Conservation (phyloP, 1,284 basidiomycete genomes). For the Entoloma clypeatum region DNA sequence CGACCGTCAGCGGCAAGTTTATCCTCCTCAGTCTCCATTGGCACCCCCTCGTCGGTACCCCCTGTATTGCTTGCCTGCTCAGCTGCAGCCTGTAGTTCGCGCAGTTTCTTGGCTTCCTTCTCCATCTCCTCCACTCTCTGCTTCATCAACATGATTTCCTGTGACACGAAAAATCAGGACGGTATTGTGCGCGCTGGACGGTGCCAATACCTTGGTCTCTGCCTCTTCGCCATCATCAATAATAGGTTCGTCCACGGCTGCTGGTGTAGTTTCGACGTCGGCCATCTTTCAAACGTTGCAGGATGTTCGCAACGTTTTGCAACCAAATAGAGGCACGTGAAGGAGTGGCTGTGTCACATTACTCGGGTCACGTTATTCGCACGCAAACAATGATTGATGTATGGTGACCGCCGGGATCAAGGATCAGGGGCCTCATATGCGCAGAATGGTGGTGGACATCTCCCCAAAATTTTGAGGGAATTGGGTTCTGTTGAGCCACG, state of each 20-base stretch:
- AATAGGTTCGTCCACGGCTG: conserved; percentile 29
- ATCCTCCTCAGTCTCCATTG: conserved; percentile 76
- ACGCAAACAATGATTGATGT: too few species aligned
- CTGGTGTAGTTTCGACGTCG: conserved; percentile 39
- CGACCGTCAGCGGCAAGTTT: conserved; percentile 77
- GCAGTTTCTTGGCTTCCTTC: conserved; percentile 81
- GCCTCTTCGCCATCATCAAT: conserved; percentile 58
- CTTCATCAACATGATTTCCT: conserved; percentile 89
- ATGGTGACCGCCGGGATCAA: neutral
- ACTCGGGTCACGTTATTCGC: too few species aligned
- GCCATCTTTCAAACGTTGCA: conserved; percentile 31
- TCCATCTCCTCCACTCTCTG: conserved; percentile 93
- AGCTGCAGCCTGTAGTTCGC: conserved; percentile 88
- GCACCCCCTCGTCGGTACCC: conserved; percentile 38
- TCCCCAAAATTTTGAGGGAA: too few species aligned
- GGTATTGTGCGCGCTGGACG: conserved; percentile 6
- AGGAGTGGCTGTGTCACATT: conserved; percentile 19
- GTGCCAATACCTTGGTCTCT: conserved; percentile 47
- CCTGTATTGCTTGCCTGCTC: conserved; percentile 52
- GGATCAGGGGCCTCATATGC: conserved; percentile 1
- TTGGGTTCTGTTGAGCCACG: conserved; percentile 2
- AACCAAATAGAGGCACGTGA: conserved; percentile 21
- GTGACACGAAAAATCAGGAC: conserved; percentile 16
- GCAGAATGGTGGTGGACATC: too few species aligned
- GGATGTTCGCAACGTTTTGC: conserved; percentile 7